A percentile compares a stretch with the other conserved stretches of the same genome.
Evolutionary conservation across 148 eudicot genomes (phyloP).

Genomic region (Spergularia marina): DNA sequence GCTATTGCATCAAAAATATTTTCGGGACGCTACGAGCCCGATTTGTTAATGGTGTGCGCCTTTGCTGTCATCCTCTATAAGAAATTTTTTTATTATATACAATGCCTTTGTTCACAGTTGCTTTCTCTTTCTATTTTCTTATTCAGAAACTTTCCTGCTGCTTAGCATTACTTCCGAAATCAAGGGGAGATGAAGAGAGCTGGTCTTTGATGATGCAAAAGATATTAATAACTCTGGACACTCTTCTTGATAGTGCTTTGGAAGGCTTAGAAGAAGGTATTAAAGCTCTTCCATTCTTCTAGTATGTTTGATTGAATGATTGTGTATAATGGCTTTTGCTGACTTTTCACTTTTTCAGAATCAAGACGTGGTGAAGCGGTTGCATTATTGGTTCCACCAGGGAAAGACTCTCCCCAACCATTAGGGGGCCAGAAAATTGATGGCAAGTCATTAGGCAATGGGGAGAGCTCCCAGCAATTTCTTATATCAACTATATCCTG

Average conservation of each 20-base stretch:
- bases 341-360: slow-evolving; percentile 57
- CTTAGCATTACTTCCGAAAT: slow-evolving; percentile 81
- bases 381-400: slow-evolving; percentile 63
- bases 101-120: not conserved
- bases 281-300: not conserved
- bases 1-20: slow-evolving; percentile 65
- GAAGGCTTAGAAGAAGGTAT: slow-evolving; percentile 94
- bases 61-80: slow-evolving; percentile 4
- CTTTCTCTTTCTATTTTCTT: slow-evolving; percentile 8
- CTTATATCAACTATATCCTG: slow-evolving; percentile 51
- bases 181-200: slow-evolving; percentile 81
- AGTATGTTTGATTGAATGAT: not conserved
- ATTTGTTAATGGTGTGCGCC: slow-evolving; percentile 49
- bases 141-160: slow-evolving; percentile 71
- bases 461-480: slow-evolving; percentile 50
- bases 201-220: slow-evolving; percentile 86
- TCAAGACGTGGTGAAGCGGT: slow-evolving; percentile 42
- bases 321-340: slow-evolving; percentile 4
- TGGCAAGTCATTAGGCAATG: slow-evolving; percentile 35
- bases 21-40: slow-evolving; percentile 53
- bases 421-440: slow-evolving; percentile 49
- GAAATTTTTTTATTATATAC: not conserved
- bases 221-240: slow-evolving; percentile 50
- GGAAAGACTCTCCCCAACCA: slow-evolving; percentile 68
- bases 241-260: slow-evolving; percentile 61